phyloP scores from a whole-genome alignment of 257 asterid genomes.

The Forsythia suspensa region DNA sequence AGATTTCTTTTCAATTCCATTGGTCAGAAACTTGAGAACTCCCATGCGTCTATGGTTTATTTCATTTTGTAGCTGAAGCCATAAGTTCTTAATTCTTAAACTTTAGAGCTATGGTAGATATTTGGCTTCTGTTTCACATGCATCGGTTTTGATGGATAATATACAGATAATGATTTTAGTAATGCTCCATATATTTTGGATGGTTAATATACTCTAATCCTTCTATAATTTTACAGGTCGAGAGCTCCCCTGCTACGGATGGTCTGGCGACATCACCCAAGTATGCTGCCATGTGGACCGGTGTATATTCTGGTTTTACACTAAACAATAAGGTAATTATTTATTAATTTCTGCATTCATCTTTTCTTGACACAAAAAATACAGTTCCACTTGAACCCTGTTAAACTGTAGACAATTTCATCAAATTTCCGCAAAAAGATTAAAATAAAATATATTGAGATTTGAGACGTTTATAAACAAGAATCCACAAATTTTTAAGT shows the following conservation, averaged over 20 bases:
- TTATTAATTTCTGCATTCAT: not conserved
- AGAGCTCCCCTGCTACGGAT: constrained; percentile 41
- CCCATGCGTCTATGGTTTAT: not conserved
- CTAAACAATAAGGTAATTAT: constrained; percentile 53
- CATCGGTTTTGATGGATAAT: not conserved
- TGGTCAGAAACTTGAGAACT: not conserved
- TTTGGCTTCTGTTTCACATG: not conserved
- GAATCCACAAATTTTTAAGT: not conserved
- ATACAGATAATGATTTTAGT: not conserved
- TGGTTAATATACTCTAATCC: not conserved
- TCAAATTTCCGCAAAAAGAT: not conserved
- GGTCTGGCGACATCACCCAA: constrained; percentile 48
- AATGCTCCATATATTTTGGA: not conserved
- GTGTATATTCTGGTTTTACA: constrained; percentile 45
- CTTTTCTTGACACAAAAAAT: not conserved
- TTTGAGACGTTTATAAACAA: not conserved
- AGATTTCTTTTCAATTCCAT: not conserved
- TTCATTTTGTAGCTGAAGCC: too few relatives aligned
- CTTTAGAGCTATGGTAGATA: not conserved
- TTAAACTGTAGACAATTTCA: not conserved
- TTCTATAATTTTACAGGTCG: constrained; percentile 38
- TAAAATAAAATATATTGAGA: not conserved
- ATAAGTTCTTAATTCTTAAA: not conserved
- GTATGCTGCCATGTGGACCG: constrained; percentile 47
- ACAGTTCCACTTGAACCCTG: not conserved